These are phyloP conservation scores for Paecilomyces sp. DNA, from an alignment of 2,329 filamentous ascomycete genomes.

Conservation along the genomic window DNA sequence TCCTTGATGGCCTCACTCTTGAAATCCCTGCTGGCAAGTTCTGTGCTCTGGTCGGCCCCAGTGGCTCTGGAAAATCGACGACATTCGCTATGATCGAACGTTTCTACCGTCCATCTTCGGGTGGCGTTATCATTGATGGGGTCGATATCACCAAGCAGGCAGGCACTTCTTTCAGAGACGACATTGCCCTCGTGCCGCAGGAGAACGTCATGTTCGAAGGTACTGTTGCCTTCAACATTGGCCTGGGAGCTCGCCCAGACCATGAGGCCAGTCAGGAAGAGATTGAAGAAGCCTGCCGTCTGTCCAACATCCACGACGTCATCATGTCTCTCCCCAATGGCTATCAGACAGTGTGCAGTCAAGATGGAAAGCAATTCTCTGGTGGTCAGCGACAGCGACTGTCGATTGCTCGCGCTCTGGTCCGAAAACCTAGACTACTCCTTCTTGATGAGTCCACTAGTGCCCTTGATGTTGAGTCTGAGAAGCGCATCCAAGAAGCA, in stretches of 20 bases:
- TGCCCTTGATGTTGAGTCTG: slow-evolving; percentile 50
- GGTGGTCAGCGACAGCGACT: slow-evolving; percentile 55
- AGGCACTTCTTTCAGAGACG: slow-evolving; percentile 34
- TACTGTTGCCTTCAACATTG: slow-evolving; percentile 41
- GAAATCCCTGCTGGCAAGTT: slow-evolving; percentile 54
- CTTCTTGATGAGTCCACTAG: slow-evolving; percentile 58
- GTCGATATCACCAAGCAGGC: slow-evolving; percentile 36
- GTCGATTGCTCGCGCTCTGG: slow-evolving; percentile 51
- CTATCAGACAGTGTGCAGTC: slow-evolving; percentile 55
- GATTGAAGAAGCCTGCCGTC: slow-evolving; percentile 58
- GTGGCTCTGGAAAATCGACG: slow-evolving; percentile 61
- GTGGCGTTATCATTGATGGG: slow-evolving; percentile 47
- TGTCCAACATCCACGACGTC: slow-evolving; percentile 65
- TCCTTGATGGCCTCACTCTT: slow-evolving; percentile 52
- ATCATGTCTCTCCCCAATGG: slow-evolving; percentile 57
- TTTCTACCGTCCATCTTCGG: slow-evolving; percentile 47
- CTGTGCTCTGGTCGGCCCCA: slow-evolving; percentile 58
- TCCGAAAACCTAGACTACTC: slow-evolving; percentile 48
- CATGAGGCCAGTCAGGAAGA: slow-evolving; percentile 52
- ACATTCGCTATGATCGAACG: slow-evolving; percentile 52
- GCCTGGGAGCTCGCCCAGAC: slow-evolving; percentile 43
- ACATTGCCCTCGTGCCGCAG: slow-evolving; percentile 42
- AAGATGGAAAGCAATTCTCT: slow-evolving; percentile 48
- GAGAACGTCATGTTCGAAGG: slow-evolving; percentile 43
- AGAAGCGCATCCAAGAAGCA: slow-evolving; percentile 40